phyloP scores from a whole-genome alignment of 306 rosid species.

The Trifolium fragiferum region DNA sequence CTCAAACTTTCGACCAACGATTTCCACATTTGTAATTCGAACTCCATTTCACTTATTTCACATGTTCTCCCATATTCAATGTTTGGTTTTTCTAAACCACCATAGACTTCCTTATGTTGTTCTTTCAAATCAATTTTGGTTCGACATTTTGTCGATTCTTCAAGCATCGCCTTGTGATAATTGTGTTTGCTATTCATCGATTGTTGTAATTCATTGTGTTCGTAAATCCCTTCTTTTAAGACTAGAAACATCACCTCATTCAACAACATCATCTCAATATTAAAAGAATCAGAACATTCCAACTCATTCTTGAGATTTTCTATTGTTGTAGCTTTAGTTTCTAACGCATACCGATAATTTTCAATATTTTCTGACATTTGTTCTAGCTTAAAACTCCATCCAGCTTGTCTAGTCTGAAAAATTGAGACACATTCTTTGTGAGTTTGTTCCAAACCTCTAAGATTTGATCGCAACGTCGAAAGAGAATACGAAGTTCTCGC shows the following conservation, averaged over 20 bases:
- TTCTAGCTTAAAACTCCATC: slow-evolving; percentile 53
- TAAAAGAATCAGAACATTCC: slow-evolving; percentile 54
- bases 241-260: slow-evolving; percentile 75
- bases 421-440: slow-evolving; percentile 57
- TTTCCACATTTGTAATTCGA: slow-evolving; percentile 70
- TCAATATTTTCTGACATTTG: slow-evolving; percentile 49
- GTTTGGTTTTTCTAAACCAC: slow-evolving; percentile 52
- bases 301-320: slow-evolving; percentile 55
- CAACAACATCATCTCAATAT: slow-evolving; percentile 61
- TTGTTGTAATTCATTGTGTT: slow-evolving; percentile 12
- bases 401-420: slow-evolving; percentile 64
- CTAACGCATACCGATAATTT: slow-evolving; percentile 47
- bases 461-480: slow-evolving; percentile 62
- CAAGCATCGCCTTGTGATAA: not conserved
- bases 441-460: slow-evolving; percentile 59
- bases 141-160: slow-evolving; percentile 3
- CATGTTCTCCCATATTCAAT: slow-evolving; percentile 51
- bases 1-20: slow-evolving; percentile 53
- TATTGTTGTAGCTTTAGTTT: slow-evolving; percentile 48
- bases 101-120: slow-evolving; percentile 46
- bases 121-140: slow-evolving; percentile 6
- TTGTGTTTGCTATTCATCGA: not conserved
- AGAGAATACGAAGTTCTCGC: slow-evolving; percentile 66
- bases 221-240: slow-evolving; percentile 60
- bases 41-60: slow-evolving; percentile 63